A percentile compares a stretch with the other conserved stretches of the same genome.
These are phyloP conservation scores for Spathaspora passalidarum DNA, from an alignment of 805 yeast genomes.

Conservation along the genomic window DNA sequence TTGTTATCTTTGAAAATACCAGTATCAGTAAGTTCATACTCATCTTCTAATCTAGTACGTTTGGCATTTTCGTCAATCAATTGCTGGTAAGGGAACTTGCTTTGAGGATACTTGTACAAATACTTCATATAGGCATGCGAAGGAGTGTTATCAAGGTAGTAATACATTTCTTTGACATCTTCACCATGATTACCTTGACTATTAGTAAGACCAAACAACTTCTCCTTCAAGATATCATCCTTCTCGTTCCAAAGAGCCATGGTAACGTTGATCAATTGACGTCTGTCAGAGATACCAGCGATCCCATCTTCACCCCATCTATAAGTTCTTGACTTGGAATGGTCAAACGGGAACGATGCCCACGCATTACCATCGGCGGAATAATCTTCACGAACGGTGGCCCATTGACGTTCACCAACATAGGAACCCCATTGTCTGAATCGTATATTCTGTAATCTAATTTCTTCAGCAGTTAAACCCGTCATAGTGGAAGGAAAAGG, in stretches of 20 bases:
- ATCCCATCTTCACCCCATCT: slow-evolving; percentile 97
- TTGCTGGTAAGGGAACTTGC: slow-evolving; percentile 76
- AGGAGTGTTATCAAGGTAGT: slow-evolving; percentile 87
- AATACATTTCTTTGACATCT: slow-evolving; percentile 85
- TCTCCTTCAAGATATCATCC: slow-evolving; percentile 81
- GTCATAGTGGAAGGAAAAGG: slow-evolving; percentile 5
- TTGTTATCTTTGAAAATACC: slow-evolving; percentile 67
- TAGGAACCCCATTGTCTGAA: slow-evolving; percentile 94
- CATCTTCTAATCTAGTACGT: slow-evolving; percentile 65
- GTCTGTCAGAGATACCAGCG: slow-evolving; percentile 85
- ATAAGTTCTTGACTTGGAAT: slow-evolving; percentile 74
- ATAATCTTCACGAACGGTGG: slow-evolving; percentile 85
- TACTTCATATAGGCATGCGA: slow-evolving; percentile 91
- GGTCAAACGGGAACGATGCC: slow-evolving; percentile 84
- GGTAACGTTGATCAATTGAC: slow-evolving; percentile 71
- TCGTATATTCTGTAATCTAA: slow-evolving; percentile 43
- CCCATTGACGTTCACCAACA: slow-evolving; percentile 85
- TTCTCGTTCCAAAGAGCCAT: slow-evolving; percentile 90
- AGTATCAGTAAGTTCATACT: slow-evolving; percentile 82
- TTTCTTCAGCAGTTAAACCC: slow-evolving; percentile 35
- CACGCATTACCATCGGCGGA: slow-evolving; percentile 86
- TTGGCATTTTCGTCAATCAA: slow-evolving; percentile 64
- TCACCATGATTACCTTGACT: slow-evolving; percentile 96
- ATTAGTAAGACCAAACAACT: slow-evolving; percentile 84
- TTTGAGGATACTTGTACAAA: slow-evolving; percentile 89